Percentiles rank a stretch among this genome's conserved stretches.
phyloP scores from a whole-genome alignment of 352 stramenopile genomes.

The Globisporangium emineosum region DNA sequence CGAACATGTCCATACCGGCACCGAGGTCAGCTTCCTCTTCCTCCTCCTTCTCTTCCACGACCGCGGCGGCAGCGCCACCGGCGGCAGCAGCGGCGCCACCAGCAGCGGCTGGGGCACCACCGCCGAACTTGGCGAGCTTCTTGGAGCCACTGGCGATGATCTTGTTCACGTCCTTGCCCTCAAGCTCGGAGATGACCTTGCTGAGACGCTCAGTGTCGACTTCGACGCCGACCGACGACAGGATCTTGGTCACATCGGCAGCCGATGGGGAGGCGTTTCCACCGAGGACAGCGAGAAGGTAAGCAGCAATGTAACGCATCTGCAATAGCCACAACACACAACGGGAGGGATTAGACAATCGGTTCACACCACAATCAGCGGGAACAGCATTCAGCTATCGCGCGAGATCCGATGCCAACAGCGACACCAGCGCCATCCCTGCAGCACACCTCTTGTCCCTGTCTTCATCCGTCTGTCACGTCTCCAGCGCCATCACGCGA shows the following conservation, averaged over 20 bases:
- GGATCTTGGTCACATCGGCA: conserved; percentile 91
- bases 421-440: neutral
- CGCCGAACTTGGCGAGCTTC: conserved; percentile 84
- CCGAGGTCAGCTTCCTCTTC: conserved; percentile 86
- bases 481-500: neutral
- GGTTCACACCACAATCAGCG: neutral
- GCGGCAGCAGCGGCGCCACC: conserved; percentile 45
- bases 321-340: conserved; percentile 19
- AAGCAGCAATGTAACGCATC: conserved; percentile 98
- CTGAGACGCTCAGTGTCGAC: conserved; percentile 65
- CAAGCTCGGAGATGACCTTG: conserved; percentile 77
- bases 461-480: neutral
- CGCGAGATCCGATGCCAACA: neutral
- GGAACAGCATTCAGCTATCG: neutral
- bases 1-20: conserved; percentile 87
- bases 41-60: conserved; percentile 72
- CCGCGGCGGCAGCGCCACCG: conserved; percentile 44
- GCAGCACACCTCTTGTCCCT: neutral
- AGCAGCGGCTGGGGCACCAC: conserved; percentile 47
- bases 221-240: conserved; percentile 89
- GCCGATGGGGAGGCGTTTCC: conserved; percentile 88
- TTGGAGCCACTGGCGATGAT: conserved; percentile 77
- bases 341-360: neutral
- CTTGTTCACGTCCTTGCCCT: conserved; percentile 81
- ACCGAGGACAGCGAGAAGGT: conserved; percentile 94